phyloP scores from a whole-genome alignment of 306 rosid species.

The Cicer yamashitae region DNA sequence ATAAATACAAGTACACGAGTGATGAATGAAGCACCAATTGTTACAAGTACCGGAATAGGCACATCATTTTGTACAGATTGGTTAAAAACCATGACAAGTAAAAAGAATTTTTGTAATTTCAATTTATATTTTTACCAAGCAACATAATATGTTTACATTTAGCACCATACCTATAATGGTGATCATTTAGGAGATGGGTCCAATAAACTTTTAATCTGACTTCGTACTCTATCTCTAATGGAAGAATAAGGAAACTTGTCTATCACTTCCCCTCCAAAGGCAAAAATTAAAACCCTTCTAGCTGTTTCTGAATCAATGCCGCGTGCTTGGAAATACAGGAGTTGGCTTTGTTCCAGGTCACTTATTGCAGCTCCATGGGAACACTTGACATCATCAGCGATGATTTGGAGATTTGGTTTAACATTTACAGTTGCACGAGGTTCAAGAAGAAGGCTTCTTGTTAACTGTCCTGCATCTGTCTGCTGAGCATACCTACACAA shows the following conservation, averaged over 20 bases:
- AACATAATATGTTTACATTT: slow-evolving; percentile 21
- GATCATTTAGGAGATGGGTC: slow-evolving; percentile 55
- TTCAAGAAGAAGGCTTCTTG: slow-evolving; percentile 91
- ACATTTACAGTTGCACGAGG: slow-evolving; percentile 92
- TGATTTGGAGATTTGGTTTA: slow-evolving; percentile 93
- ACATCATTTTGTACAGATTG: slow-evolving; percentile 29
- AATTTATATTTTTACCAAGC: background rate
- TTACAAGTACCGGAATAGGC: slow-evolving; percentile 21
- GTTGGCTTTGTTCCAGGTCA: slow-evolving; percentile 87
- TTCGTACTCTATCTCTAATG: slow-evolving; percentile 60
- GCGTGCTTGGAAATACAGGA: slow-evolving; percentile 84
- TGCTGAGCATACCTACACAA: slow-evolving; percentile 82
- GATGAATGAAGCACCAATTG: slow-evolving; percentile 37
- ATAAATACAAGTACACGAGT: slow-evolving; percentile 31
- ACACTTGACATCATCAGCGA: slow-evolving; percentile 91
- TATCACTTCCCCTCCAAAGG: slow-evolving; percentile 88
- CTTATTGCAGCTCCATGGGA: slow-evolving; percentile 99
- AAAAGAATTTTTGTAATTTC: slow-evolving; percentile 16
- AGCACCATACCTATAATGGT: slow-evolving; percentile 27
- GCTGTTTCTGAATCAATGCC: slow-evolving; percentile 78
- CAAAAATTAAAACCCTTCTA: slow-evolving; percentile 76
- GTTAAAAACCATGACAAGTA: slow-evolving; percentile 22
- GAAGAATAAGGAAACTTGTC: slow-evolving; percentile 69
- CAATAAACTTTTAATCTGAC: slow-evolving; percentile 64
- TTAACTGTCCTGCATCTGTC: slow-evolving; percentile 95